A percentile compares a stretch with the other conserved stretches of the same genome.
These are phyloP conservation scores for Kandelia obovata DNA, from an alignment of 345 rosid species.

Conservation along the genomic window DNA sequence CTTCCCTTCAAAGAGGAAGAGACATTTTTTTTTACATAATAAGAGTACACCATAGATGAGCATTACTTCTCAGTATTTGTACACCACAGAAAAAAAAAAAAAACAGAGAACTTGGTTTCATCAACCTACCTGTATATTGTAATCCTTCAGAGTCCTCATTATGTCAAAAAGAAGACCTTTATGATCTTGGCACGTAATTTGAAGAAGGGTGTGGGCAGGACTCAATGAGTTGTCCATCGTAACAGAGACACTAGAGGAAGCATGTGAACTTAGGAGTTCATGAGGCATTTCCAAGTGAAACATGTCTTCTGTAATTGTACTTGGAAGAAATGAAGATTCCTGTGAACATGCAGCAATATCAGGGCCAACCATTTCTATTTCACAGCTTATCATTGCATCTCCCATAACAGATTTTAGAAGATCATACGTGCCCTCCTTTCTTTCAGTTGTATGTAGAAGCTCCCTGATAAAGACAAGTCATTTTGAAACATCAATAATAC, in stretches of 20 bases:
- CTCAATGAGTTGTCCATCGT: conserved; percentile 76
- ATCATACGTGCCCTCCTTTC: conserved; percentile 55
- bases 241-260: conserved; percentile 49
- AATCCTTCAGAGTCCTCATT: conserved; percentile 94
- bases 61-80: not conserved
- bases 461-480: conserved; percentile 46
- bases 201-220: conserved; percentile 81
- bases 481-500: not conserved
- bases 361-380: conserved; percentile 69
- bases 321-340: conserved; percentile 59
- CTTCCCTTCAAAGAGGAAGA: not conserved
- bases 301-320: conserved; percentile 51
- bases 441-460: conserved; percentile 65
- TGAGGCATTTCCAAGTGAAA: conserved; percentile 39
- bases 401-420: conserved; percentile 46
- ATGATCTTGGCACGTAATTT: conserved; percentile 78
- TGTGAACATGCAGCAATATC: conserved; percentile 63
- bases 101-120: not conserved
- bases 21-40: not conserved
- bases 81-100: not conserved
- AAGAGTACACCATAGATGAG: too few species aligned
- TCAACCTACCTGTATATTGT: conserved; percentile 73
- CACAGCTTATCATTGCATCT: conserved; percentile 66
- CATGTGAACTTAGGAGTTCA: conserved; percentile 34
- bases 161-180: conserved; percentile 91